Evolutionary conservation across 768 basidiomycete genomes (phyloP), one percentile per base, ranked within the genome.

Genomic region (Serendipita sp.): DNA sequence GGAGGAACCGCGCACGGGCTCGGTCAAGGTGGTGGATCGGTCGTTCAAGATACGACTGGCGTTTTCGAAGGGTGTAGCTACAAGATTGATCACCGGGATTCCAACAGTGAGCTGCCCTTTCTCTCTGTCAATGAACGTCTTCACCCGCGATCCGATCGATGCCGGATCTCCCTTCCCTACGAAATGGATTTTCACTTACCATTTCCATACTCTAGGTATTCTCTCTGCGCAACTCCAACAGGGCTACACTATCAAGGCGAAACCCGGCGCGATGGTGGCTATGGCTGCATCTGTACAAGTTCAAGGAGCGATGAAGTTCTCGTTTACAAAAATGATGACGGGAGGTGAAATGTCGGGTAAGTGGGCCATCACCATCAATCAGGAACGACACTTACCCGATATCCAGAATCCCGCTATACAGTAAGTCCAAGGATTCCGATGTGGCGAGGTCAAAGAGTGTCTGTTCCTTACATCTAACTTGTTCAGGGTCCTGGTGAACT

Each of bases 181-280:
- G 23, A 23, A 23, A 23, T 23, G 23, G 0, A 23, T 23, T 23
- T 23, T 23, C 23, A 23, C 23, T 23, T 23, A 23, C 23, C 23
- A 0, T 23, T 23, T 23, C 23, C 23, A 23, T 23, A 23, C 23
- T 23, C n/a, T 50, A 50, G 48, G 48, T 60, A 58, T 74, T 55
- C 69, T 74, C 36, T 69, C 69, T 48, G 37, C 71, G 31, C 67
- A 68, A 31, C 67, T 74, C 46, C 70, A 71, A 64, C 71, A 70
- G 1, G 70, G 70, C 23, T 69, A 69, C 64, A 66, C 69, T 65
- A 43, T 74, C 64, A 72, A 73, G 66, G 70, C 67, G 27, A 73
- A 72, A 66, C 72, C 74, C 8, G 73, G 73, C 4, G 67, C 70
- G 16, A 73, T 74, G 72, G 72, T 74, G 63, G 69, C 72, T 29